These are phyloP conservation scores for Colletotrichum kahawae DNA, from an alignment of 2,329 filamentous ascomycete genomes.

Conservation along the genomic window DNA sequence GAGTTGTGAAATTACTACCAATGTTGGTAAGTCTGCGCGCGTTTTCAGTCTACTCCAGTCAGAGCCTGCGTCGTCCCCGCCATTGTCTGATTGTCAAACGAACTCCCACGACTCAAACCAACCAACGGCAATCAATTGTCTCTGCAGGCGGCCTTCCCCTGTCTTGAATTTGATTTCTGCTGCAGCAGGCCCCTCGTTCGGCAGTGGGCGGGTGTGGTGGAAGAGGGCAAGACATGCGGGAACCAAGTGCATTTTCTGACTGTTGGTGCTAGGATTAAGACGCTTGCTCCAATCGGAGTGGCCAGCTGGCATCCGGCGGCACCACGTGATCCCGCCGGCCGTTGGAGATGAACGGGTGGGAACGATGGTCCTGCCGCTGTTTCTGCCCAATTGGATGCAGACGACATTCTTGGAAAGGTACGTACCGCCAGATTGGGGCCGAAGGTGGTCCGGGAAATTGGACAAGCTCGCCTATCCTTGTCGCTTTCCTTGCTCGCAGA, in stretches of 20 bases:
- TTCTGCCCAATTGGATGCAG: not conserved
- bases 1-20: not conserved
- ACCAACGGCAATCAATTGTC: not conserved
- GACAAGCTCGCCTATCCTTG: not conserved
- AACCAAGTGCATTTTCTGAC: too few relatives aligned
- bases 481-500: not conserved
- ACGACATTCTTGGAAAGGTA: not conserved
- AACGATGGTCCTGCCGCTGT: not conserved
- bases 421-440: not conserved
- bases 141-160: not conserved
- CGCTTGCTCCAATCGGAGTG: not conserved
- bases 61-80: not conserved
- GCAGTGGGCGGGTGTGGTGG: not conserved
- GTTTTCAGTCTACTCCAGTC: not conserved
- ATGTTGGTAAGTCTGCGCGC: not conserved
- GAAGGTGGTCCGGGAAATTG: conserved; percentile 5
- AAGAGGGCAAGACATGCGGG: not conserved
- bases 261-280: not conserved
- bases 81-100: not conserved
- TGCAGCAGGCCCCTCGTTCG: not conserved
- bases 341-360: not conserved
- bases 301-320: not conserved
- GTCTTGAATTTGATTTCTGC: not conserved
- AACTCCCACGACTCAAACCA: not conserved
- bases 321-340: not conserved